phyloP scores from a whole-genome alignment of 352 stramenopile species.

The Globisporangium uncinulatum region DNA sequence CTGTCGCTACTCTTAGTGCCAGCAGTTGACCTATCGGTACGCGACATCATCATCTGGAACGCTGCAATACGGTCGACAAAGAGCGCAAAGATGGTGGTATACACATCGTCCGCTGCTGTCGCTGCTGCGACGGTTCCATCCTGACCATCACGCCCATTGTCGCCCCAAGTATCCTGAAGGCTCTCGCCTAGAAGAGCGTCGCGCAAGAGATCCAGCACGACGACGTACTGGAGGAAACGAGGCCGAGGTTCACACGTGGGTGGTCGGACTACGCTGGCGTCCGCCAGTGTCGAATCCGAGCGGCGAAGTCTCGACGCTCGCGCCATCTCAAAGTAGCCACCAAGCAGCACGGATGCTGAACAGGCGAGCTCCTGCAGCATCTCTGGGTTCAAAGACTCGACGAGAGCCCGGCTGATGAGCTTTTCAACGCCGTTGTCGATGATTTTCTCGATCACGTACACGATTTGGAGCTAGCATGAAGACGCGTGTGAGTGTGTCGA shows the following conservation, averaged over 20 bases:
- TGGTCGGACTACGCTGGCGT: not conserved
- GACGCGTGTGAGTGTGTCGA: not conserved
- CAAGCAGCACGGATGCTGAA: not conserved
- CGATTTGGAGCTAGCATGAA: conserved; percentile 25
- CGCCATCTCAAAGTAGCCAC: not conserved
- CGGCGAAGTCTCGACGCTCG: not conserved
- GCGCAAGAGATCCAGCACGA: conserved; percentile 39
- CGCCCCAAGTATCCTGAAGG: conserved; percentile 2
- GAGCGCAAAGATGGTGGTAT: conserved; percentile 17
- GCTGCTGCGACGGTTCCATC: not conserved
- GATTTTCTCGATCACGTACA: conserved; percentile 28
- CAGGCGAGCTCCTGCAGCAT: conserved; percentile 3
- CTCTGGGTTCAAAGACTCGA: not conserved
- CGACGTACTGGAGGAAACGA: conserved; percentile 27
- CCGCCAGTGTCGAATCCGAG: not conserved
- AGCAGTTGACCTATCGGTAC: not conserved
- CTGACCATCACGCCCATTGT: not conserved
- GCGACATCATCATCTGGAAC: conserved; percentile 21
- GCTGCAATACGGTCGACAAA: conserved; percentile 24
- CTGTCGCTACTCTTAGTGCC: not conserved
- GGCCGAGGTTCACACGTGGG: not conserved
- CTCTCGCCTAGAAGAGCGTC: conserved; percentile 23
- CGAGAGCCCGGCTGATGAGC: not conserved
- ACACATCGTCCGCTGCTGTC: not conserved
- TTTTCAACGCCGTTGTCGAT: conserved; percentile 7